Evolutionary conservation across 2,329 filamentous ascomycete genomes (phyloP), one percentile per base, ranked within the genome.

Genomic region (Trichoderma gracile): DNA sequence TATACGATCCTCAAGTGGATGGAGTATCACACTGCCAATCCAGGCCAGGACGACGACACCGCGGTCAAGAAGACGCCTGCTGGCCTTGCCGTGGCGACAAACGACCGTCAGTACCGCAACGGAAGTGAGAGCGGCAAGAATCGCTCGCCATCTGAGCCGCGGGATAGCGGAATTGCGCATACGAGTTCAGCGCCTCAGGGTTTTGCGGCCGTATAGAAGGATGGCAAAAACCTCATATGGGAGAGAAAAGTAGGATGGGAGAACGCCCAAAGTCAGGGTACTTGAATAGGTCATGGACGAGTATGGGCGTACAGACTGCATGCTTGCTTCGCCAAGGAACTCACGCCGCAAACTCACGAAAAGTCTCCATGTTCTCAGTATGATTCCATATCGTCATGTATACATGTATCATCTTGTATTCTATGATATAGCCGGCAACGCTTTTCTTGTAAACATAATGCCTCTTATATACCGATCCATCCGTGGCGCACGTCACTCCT

Each of bases 1-100:
- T 86, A 84, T 74, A 78, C 77, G 65, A 67, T 82, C 3, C 74
- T 86, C 62, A 84, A 83, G 71, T 71, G 75, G 33, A 74, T 86
- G 38, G 78, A 85, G 62, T 86, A 85, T 71, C 75, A 81, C 68
- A 80, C 76, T 14, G 78, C 78, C 63, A 84, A 84, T 69, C 79
- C 79, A 0, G 80, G 78, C 8, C 82, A 84, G 69, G 82, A 84
- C 52, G 72, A 57, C 12, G 62, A 58, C 25, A 53, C 1, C 8
- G 14, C 8, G 6, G 49, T n/a, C 2, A 62, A 54, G 40, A 61
- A 23, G 49, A 54, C 27, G 2, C 25, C 58, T 2, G 58, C 47
- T 0, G 58, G 58, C 2, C 25, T 62, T 12, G 9, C 15, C 9
- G 17, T 53, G 9, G 12, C 58, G 12, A 42, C 56, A 8, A 53